Base-by-base conservation (phyloP, 2,329 filamentous ascomycete genomes). In the Ceratocystis cubensis region DNA sequence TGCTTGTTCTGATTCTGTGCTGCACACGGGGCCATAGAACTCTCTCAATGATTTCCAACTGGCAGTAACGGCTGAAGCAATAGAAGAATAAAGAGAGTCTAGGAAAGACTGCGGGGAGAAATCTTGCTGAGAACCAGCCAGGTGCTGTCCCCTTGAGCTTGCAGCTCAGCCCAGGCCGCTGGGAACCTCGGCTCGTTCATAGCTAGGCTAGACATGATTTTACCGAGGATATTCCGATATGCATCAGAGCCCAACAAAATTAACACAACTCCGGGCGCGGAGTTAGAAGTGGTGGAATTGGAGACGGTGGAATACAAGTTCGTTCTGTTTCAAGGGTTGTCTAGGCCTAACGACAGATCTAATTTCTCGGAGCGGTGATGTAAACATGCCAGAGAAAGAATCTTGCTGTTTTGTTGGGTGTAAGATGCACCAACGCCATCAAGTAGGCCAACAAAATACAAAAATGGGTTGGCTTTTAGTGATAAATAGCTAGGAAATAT, bases 171-270 rank as follows among this genome's bases (percentile, higher is more conserved):
- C 22, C 22, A n/a, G 17, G 46, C 1, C 50, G 50, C 50, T 17
- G 53, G 53, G 53, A 41, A 33, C 53, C 53, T 57, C 53, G 53
- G 53, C 53, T 57, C 28, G 4, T 57, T 25, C 25, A 56, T 50
- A 50, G 20, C 48, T 50, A 17, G 15, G 20, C 48, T 50, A 7
- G 15, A 5, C 10, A 15, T 8, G 0, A 8, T 57, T 57, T 17
- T 57, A 5, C 53, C 53, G 53, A 30, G 3, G 22, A 33, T 15
- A 22, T 13, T 7, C 53, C 53, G 28, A 30, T 25, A 57, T 17
- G 10, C 28, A 8, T 22, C n/a, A 48, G 46, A 22, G 33, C 53
- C 53, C 53, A 57, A 57, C 53, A 30, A 28, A 57, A 57, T 13
- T 5, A 57, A 8, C 25, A 22, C 3, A 10, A 6, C 20, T 22